A percentile compares a stretch with the other conserved stretches of the same genome.
Evolutionary conservation across 2,329 filamentous ascomycete genomes (phyloP).

Genomic region (Immersiporthe knoxdaviesiana): DNA sequence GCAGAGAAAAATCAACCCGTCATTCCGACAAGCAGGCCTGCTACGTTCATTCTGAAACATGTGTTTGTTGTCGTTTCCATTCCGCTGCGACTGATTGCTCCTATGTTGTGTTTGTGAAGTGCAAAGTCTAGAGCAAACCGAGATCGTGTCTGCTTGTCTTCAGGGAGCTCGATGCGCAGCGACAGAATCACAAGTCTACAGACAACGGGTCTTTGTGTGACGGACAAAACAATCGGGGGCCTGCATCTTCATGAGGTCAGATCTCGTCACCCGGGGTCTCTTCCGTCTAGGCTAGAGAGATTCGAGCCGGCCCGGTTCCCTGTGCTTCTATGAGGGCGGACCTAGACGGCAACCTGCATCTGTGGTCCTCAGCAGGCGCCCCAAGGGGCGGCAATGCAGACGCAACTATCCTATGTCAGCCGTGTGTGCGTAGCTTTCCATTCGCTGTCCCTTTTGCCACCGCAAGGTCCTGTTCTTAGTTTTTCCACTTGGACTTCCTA

Average conservation of each 20-base stretch:
- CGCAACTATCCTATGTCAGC: neutral
- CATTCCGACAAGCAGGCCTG: neutral
- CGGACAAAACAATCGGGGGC: neutral
- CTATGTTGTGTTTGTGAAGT: neutral
- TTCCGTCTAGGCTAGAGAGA: neutral
- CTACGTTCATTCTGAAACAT: neutral
- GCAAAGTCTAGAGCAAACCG: neutral
- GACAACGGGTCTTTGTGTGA: neutral
- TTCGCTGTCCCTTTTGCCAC: no score
- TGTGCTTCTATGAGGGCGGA: neutral
- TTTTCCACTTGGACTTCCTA: neutral
- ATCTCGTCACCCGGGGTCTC: neutral
- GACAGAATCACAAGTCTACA: neutral
- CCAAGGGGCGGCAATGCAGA: neutral
- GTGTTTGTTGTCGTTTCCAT: neutral
- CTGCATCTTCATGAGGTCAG: neutral
- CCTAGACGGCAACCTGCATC: neutral
- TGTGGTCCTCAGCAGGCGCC: neutral
- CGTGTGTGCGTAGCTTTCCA: neutral
- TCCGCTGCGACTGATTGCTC: neutral
- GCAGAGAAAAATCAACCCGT: neutral
- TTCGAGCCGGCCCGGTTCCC: conserved; percentile 9
- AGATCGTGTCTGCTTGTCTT: neutral
- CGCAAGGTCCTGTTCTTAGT: neutral
- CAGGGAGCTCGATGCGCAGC: neutral